These are phyloP conservation scores for Endothia cerciana DNA, from an alignment of 2,329 filamentous ascomycete genomes.

Conservation along the genomic window DNA sequence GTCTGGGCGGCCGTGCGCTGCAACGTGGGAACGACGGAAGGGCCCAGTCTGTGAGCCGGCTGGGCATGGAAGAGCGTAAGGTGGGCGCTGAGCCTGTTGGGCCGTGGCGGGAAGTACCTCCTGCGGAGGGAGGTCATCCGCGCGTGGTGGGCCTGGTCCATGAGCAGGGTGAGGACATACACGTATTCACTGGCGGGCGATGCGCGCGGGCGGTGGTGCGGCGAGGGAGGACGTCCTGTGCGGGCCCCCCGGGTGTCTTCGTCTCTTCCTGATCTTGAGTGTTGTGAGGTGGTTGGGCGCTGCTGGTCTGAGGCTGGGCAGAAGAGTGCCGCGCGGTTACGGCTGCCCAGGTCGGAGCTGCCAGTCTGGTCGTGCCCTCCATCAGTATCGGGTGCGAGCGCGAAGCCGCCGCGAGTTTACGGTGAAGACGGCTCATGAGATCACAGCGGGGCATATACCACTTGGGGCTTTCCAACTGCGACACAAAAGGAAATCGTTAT, in stretches of 20 bases:
- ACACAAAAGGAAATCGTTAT: not conserved
- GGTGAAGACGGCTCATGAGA: not conserved
- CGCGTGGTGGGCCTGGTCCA: slow-evolving; percentile 13
- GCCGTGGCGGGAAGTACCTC: slow-evolving; percentile 18
- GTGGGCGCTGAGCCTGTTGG: slow-evolving; percentile 21
- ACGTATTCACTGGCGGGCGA: not conserved
- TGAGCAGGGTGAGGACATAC: slow-evolving; percentile 23
- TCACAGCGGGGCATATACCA: not conserved
- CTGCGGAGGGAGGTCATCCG: slow-evolving; percentile 19
- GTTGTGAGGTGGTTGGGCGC: not conserved
- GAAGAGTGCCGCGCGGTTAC: not conserved
- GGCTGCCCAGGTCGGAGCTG: slow-evolving; percentile 7
- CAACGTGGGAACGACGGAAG: slow-evolving; percentile 2
- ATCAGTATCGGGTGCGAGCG: not conserved
- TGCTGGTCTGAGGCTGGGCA: not conserved
- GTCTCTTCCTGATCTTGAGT: not conserved
- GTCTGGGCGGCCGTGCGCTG: slow-evolving; percentile 5
- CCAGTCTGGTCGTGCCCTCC: not conserved
- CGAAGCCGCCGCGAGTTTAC: not conserved
- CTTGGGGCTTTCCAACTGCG: not conserved
- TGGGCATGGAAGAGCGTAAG: slow-evolving; percentile 27
- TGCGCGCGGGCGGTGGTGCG: slow-evolving; percentile 13
- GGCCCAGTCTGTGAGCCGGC: slow-evolving; percentile 9
- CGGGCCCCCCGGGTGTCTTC: not conserved
- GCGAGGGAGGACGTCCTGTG: not conserved